phyloP scores from a whole-genome alignment of 2,329 filamentous ascomycete species.

The Neopestalotiopsis sp. region DNA sequence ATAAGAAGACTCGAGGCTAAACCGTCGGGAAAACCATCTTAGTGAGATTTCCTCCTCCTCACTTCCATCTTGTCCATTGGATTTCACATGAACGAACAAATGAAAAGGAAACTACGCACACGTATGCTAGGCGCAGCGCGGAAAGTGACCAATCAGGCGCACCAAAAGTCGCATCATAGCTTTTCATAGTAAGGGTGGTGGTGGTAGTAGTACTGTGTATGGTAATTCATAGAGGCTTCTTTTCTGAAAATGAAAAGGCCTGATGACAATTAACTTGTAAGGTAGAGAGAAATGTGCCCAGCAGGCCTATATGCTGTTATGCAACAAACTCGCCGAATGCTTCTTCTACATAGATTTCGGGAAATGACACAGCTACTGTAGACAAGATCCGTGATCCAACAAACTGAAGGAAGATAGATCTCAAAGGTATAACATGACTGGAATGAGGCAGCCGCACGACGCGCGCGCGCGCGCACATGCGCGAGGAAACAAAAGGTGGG shows the following conservation, averaged over 20 bases:
- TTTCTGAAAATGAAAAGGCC: not conserved
- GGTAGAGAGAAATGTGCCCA: slow-evolving; percentile 1
- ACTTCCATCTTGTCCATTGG: not conserved
- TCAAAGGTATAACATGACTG: slow-evolving; percentile 14
- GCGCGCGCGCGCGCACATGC: not conserved
- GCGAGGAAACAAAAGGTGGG: not conserved
- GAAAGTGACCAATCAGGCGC: not conserved
- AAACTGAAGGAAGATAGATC: slow-evolving; percentile 5
- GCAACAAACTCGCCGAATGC: slow-evolving; percentile 15
- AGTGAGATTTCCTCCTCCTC: not conserved
- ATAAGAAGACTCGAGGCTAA: not conserved
- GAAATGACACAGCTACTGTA: slow-evolving; percentile 2
- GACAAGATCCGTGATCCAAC: slow-evolving; percentile 7
- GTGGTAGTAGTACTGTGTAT: not conserved
- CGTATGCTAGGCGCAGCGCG: not conserved
- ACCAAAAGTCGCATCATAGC: no score
- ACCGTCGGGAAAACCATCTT: not conserved
- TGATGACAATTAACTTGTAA: slow-evolving; percentile 3
- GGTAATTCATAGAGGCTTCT: not conserved
- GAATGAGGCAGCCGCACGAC: slow-evolving; percentile 1
- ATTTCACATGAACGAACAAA: not conserved
- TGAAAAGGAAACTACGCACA: not conserved
- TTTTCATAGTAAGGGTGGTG: no score
- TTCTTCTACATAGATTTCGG: slow-evolving; percentile 5
- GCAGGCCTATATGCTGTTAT: slow-evolving; percentile 12